Conservation (phyloP, 345 rosid genomes). For the Syzygium jambos region DNA sequence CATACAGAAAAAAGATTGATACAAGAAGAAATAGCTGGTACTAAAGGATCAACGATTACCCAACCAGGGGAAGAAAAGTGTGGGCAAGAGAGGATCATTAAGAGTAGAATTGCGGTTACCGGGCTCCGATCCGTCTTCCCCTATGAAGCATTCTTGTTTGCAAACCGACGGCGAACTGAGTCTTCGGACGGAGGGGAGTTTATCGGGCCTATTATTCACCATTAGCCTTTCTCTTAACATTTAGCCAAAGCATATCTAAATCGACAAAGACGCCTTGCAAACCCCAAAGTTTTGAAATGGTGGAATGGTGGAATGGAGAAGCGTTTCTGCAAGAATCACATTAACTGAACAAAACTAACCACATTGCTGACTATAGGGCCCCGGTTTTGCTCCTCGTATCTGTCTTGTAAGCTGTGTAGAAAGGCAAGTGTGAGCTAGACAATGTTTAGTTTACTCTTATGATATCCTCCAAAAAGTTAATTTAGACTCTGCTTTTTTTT, state of each 20-base stretch:
- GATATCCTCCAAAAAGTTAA: neutral
- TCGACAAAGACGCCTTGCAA: neutral
- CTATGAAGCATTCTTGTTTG: neutral
- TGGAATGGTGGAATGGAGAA: neutral
- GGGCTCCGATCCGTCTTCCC: neutral
- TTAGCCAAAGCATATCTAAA: neutral
- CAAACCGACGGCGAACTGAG: neutral
- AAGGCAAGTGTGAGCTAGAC: neutral
- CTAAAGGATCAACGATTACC: too few species aligned
- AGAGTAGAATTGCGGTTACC: neutral
- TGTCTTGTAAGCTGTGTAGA: neutral
- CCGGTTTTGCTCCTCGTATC: neutral
- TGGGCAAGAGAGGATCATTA: neutral
- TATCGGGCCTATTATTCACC: neutral
- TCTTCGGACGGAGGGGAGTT: neutral
- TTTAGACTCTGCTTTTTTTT: neutral
- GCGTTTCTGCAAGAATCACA: neutral
- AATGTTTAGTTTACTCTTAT: neutral
- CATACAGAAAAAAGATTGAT: neutral
- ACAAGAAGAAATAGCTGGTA: neutral
- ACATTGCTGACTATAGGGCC: neutral
- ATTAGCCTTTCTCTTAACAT: neutral
- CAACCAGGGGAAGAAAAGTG: neutral
- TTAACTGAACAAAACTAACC: accelerated
- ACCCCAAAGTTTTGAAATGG: neutral